Conservation (phyloP, 139 green algal species). For the Auxenochlorella pyrenoidosa region DNA sequence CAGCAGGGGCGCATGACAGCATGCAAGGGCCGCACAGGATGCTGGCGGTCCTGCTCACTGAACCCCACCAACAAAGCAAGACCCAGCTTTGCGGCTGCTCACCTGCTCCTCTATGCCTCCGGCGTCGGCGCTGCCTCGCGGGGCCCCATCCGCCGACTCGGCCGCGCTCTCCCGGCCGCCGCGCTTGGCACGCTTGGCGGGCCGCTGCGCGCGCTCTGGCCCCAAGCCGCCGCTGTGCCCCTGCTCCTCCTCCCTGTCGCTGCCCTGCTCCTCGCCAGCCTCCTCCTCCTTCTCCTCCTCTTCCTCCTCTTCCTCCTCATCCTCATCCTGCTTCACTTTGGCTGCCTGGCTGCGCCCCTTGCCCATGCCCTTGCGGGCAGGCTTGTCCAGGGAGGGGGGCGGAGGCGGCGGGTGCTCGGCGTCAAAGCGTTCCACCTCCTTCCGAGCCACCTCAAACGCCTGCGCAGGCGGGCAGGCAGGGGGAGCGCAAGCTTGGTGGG, state of each 20-base stretch:
- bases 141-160: not conserved
- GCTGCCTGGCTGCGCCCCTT: not conserved
- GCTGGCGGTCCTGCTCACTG: not conserved
- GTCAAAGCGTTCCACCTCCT: conserved; percentile 10
- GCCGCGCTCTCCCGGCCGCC: not conserved
- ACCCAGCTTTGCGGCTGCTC: not conserved
- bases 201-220: not conserved
- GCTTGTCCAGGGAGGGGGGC: not conserved
- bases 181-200: conserved; percentile 4
- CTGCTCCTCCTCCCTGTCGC: not conserved
- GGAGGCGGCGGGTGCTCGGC: conserved; percentile 1
- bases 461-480: not conserved
- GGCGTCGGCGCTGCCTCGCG: not conserved
- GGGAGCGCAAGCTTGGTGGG: not conserved
- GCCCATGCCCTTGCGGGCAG: not conserved
- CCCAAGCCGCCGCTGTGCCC: not conserved
- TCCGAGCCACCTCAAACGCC: not conserved
- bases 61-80: too few relatives aligned
- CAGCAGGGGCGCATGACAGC: too few relatives aligned
- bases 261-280: not conserved
- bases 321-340: not conserved
- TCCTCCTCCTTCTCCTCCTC: not conserved
- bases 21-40: not conserved
- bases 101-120: not conserved
- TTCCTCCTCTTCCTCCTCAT: not conserved